Evolutionary conservation across 2,329 filamentous ascomycete genomes (phyloP).

Genomic region (Hymenoscyphus linearis): DNA sequence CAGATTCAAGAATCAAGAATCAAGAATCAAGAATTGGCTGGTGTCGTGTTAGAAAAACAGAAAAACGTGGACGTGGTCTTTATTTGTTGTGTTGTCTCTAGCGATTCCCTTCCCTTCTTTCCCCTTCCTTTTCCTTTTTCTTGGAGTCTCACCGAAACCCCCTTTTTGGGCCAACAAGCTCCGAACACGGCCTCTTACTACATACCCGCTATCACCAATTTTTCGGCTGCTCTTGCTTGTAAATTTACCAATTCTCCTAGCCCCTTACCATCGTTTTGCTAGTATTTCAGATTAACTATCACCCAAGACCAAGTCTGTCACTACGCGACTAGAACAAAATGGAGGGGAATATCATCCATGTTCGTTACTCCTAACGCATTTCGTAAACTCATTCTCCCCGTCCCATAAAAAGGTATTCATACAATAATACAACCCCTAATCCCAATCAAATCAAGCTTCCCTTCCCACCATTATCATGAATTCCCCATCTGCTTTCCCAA

Average conservation of each 20-base stretch:
- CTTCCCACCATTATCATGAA: conserved; percentile 3
- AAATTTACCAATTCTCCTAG: not conserved
- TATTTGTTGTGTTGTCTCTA: not conserved
- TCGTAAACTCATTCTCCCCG: not conserved
- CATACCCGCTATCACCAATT: not conserved
- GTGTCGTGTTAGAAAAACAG: not conserved
- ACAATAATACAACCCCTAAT: conserved; percentile 3
- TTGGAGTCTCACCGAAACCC: not conserved
- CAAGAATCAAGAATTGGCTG: not conserved
- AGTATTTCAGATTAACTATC: not conserved
- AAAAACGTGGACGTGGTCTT: not conserved
- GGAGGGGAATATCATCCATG: not conserved
- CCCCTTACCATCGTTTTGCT: not conserved
- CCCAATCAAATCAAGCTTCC: not conserved
- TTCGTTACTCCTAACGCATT: not conserved
- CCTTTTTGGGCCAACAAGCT: not conserved
- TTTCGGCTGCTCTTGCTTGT: not conserved
- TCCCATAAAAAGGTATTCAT: not conserved
- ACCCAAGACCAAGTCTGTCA: not conserved
- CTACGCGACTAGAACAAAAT: not conserved
- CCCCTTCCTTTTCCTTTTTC: not conserved
- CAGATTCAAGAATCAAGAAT: too few species aligned
- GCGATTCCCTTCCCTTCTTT: not conserved
- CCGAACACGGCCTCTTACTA: not conserved
- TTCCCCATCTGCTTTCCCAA: not conserved